These are phyloP conservation scores for Erodium moschatum DNA, from an alignment of 441 rosid genomes.

Conservation along the genomic window DNA sequence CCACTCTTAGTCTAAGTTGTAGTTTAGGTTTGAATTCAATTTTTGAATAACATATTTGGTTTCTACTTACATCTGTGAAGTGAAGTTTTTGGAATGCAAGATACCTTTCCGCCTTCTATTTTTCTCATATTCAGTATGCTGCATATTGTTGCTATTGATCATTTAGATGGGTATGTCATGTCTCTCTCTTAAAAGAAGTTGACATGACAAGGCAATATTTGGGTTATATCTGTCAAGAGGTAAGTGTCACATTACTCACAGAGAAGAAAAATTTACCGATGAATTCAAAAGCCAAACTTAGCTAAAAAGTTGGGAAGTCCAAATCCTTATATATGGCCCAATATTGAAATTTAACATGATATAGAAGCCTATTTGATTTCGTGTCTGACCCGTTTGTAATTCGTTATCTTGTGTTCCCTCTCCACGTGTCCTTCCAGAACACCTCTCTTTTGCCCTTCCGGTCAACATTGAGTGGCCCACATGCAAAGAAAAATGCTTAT, in stretches of 20 bases:
- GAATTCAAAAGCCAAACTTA: neutral
- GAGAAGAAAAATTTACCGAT: neutral
- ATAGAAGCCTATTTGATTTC: neutral
- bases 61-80: neutral
- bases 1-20: neutral
- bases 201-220: neutral
- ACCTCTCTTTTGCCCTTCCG: neutral
- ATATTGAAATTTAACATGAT: neutral
- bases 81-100: neutral
- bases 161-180: neutral
- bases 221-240: neutral
- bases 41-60: slow-evolving; percentile 9
- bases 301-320: neutral
- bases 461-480: neutral
- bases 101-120: neutral
- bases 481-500: neutral
- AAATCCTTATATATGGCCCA: neutral
- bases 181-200: neutral
- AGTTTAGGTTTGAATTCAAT: neutral
- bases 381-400: neutral
- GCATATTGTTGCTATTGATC: neutral
- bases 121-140: neutral
- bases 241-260: neutral
- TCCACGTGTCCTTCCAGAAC: neutral
- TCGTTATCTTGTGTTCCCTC: neutral